Evolutionary conservation across 2,329 filamentous ascomycete genomes (phyloP), one percentile per base, ranked within the genome.

Genomic region (Fusarium newnesense): DNA sequence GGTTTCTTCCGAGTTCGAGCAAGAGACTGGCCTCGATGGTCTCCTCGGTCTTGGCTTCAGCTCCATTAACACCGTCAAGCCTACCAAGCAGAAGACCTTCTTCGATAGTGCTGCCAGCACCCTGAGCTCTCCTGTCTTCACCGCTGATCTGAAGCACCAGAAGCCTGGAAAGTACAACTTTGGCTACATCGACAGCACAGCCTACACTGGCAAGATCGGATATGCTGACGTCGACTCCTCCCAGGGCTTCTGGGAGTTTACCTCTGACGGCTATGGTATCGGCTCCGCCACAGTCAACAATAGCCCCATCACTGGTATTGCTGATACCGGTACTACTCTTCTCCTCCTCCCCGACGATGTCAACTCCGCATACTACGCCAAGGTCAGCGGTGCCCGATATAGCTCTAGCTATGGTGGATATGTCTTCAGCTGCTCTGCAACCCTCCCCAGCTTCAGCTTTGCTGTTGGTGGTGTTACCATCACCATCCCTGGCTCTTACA

Each of bases 101-200:
- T 83, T 83, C 53, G 82, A 80, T n/a, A 84, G 78, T 34, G 77
- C 78, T 34, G 57, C 62, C 24, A 39, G 64, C 0, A 64, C 57
- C n/a, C 71, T 81, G 6, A 58, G 67, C 13, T 34, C 59, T 2
- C 61, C 69, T 4, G 83, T 95, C 44, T 93, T 95, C 82, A 93
- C 92, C 0, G 92, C 91, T 30, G 87, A 92, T 68, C 85, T 96
- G 49, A 88, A 89, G 77, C 86, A 88, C 72, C 85, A 76, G 42
- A 70, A 76, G 18, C 72, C 79, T 5, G 93, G 93, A 50, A 86
- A 88, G 36, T 95, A 94, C 82, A 91, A 94, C 78, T 95, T 95
- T 76, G 93, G 93, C 68, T 86, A 81, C 75, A 90, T 95, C 76
- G 91, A 95, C 79, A 78, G 77, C 4, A 83, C 83, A 63, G 90